Evolutionary conservation across 495 filamentous ascomycete genomes (phyloP).

Genomic region (Durotheca rogersii): DNA sequence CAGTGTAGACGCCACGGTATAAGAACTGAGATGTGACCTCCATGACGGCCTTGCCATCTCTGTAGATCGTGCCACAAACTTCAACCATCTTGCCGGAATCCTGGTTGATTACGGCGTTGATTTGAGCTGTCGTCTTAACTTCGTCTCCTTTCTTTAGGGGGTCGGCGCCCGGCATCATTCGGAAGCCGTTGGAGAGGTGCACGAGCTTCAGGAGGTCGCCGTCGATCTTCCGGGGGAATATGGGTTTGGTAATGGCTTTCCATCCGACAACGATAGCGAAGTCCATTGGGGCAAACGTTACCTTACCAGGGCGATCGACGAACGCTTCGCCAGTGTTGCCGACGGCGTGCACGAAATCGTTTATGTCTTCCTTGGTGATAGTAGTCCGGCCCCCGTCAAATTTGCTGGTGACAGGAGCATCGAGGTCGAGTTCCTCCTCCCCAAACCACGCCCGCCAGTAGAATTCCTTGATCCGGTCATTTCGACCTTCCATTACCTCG

Average conservation of each 20-base stretch:
- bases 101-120: constrained; percentile 97
- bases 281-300: constrained; percentile 96
- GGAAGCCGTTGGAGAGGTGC: constrained; percentile 94
- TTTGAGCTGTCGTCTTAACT: constrained; percentile 88
- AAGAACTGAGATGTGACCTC: constrained; percentile 97
- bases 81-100: constrained; percentile 99
- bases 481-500: constrained; percentile 91
- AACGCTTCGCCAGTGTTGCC: constrained; percentile 99
- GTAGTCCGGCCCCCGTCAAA: constrained; percentile 86
- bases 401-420: constrained; percentile 75
- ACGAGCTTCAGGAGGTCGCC: constrained; percentile 93
- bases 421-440: constrained; percentile 77
- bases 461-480: constrained; percentile 96
- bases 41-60: constrained; percentile 89
- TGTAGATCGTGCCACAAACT: constrained; percentile 91
- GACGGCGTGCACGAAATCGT: constrained; percentile 97
- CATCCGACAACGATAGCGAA: constrained; percentile 98
- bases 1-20: constrained; percentile 87
- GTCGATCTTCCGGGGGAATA: constrained; percentile 92
- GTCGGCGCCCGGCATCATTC: constrained; percentile 94
- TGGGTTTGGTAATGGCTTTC: constrained; percentile 98
- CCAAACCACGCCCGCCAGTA: constrained; percentile 98
- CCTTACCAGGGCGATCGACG: constrained; percentile 92
- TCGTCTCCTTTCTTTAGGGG: constrained; percentile 93
- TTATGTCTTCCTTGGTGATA: constrained; percentile 88